These are phyloP conservation scores for Pyrenophora seminiperda DNA, from an alignment of 2,329 filamentous ascomycete species.

Conservation along the genomic window DNA sequence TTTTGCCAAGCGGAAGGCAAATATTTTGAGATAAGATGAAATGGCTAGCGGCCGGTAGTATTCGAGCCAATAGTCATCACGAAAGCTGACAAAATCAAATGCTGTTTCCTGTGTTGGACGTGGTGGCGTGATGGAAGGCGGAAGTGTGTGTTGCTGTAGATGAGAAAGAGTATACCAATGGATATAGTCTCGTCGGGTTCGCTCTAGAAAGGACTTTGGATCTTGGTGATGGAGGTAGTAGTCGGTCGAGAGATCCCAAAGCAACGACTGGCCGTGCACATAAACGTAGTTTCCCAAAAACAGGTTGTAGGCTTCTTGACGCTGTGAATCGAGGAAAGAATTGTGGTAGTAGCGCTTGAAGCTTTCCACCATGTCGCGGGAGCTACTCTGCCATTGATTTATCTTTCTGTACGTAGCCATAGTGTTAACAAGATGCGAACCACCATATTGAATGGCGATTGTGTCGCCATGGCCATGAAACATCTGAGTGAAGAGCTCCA, in stretches of 20 bases:
- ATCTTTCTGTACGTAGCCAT: slow-evolving; percentile 99
- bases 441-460: slow-evolving; percentile 96
- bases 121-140: slow-evolving; percentile 56
- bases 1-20: slow-evolving; percentile 83
- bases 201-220: slow-evolving; percentile 73
- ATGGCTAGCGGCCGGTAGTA: slow-evolving; percentile 90
- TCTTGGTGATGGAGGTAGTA: slow-evolving; percentile 94
- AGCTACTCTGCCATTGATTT: slow-evolving; percentile 98
- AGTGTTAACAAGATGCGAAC: slow-evolving; percentile 96
- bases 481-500: slow-evolving; percentile 97
- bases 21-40: slow-evolving; percentile 90
- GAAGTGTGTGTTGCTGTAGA: slow-evolving; percentile 67
- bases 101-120: slow-evolving; percentile 17
- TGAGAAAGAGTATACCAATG: slow-evolving; percentile 82
- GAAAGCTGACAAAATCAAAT: slow-evolving; percentile 58
- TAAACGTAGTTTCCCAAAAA: slow-evolving; percentile 97
- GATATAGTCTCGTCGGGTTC: slow-evolving; percentile 73
- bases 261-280: slow-evolving; percentile 83
- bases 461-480: slow-evolving; percentile 96
- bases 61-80: slow-evolving; percentile 96
- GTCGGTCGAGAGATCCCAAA: slow-evolving; percentile 94
- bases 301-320: slow-evolving; percentile 96
- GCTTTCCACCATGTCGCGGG: slow-evolving; percentile 97
- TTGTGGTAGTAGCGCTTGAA: slow-evolving; percentile 99
- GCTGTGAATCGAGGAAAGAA: slow-evolving; percentile 94